Evolutionary conservation across 2,329 filamentous ascomycete genomes (phyloP).

Genomic region (Ascochyta rabiei): DNA sequence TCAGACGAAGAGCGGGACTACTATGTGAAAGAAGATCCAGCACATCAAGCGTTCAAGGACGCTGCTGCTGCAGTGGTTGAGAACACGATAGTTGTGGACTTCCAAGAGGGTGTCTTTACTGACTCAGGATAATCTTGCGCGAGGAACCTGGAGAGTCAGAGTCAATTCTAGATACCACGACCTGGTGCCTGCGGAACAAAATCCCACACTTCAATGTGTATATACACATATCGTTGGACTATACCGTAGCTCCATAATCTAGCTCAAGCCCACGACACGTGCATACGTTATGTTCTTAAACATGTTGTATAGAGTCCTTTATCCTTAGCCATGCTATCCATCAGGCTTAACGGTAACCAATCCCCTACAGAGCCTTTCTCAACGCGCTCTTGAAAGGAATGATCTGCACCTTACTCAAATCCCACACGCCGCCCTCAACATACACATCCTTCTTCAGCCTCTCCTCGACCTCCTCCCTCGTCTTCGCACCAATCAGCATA

Average conservation of each 20-base stretch:
- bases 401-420: conserved; percentile 60
- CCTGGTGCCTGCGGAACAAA: not conserved
- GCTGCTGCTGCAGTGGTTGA: conserved; percentile 42
- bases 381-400: conserved; percentile 57
- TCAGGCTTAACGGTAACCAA: not conserved
- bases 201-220: too few relatives aligned
- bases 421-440: conserved; percentile 75
- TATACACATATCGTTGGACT: too few relatives aligned
- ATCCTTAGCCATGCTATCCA: not conserved
- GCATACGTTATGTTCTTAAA: not conserved
- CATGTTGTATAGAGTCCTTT: not conserved
- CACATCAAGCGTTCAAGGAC: conserved; percentile 49
- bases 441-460: conserved; percentile 76
- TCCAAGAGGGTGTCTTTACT: conserved; percentile 41
- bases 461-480: conserved; percentile 71
- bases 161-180: not conserved
- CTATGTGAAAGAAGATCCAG: conserved; percentile 51
- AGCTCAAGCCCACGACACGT: not conserved
- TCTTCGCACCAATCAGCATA: conserved; percentile 69
- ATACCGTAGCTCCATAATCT: not conserved
- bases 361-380: conserved; percentile 48
- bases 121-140: not conserved
- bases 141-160: not conserved
- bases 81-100: conserved; percentile 52
- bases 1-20: conserved; percentile 51